A percentile compares a stretch with the other conserved stretches of the same genome.
These are phyloP conservation scores for Akanthomyces dipterigenus DNA, from an alignment of 2,329 filamentous ascomycete genomes.

Conservation along the genomic window DNA sequence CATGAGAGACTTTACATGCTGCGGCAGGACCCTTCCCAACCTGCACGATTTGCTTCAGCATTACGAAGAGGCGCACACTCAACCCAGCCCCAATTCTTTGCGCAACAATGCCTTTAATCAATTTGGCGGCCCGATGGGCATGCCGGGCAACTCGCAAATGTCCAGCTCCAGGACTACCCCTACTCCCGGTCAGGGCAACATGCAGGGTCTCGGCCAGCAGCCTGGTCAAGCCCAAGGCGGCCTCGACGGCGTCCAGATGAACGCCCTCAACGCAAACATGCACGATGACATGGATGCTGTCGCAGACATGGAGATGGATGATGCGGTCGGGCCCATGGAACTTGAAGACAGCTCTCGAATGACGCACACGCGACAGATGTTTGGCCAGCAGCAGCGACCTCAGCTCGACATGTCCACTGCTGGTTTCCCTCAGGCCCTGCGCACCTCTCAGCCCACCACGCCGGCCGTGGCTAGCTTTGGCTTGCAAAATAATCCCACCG, in stretches of 20 bases:
- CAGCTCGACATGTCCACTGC: conserved; percentile 78
- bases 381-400: conserved; percentile 57
- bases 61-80: conserved; percentile 90
- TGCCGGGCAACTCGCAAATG: conserved; percentile 27
- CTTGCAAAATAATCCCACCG: conserved; percentile 87
- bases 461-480: conserved; percentile 71
- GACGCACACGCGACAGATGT: conserved; percentile 63
- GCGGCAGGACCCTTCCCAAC: conserved; percentile 79
- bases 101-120: conserved; percentile 35
- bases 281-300: conserved; percentile 72
- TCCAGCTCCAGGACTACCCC: conserved; percentile 27
- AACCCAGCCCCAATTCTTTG: conserved; percentile 44
- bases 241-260: conserved; percentile 30
- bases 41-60: conserved; percentile 93
- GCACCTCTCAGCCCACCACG: conserved; percentile 79
- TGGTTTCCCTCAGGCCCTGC: conserved; percentile 67
- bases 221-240: conserved; percentile 19
- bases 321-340: conserved; percentile 62
- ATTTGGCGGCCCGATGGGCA: conserved; percentile 28
- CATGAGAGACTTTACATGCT: conserved; percentile 96
- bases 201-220: conserved; percentile 24
- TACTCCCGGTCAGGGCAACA: conserved; percentile 23
- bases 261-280: conserved; percentile 31
- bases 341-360: conserved; percentile 57
- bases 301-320: conserved; percentile 96